These are phyloP conservation scores for Fusarium oxysporum DNA, from an alignment of 2,329 filamentous ascomycete species.

Conservation along the genomic window DNA sequence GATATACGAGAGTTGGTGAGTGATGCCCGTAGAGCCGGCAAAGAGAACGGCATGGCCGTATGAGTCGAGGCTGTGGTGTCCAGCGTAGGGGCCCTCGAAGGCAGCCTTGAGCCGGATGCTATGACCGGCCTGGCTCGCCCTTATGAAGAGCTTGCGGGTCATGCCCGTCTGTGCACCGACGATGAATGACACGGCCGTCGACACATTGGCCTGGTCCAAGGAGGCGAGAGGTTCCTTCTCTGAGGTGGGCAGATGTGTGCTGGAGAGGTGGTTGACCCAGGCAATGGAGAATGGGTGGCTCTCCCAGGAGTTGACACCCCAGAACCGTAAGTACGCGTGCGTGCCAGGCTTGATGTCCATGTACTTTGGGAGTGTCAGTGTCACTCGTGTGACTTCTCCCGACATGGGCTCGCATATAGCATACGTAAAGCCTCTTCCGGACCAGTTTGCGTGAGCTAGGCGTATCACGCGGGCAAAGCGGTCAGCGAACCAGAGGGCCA, in stretches of 20 bases:
- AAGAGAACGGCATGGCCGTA: constrained; percentile 94
- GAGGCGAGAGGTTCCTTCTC: constrained; percentile 57
- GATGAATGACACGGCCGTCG: constrained; percentile 78
- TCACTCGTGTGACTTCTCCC: constrained; percentile 77
- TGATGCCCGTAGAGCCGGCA: constrained; percentile 93
- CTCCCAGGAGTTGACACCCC: constrained; percentile 73
- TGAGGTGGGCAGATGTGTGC: constrained; percentile 51
- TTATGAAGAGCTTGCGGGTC: constrained; percentile 81
- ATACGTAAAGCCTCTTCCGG: constrained; percentile 67
- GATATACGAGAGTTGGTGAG: constrained; percentile 91
- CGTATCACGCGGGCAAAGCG: constrained; percentile 71
- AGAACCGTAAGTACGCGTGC: constrained; percentile 80
- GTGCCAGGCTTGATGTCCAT: constrained; percentile 75
- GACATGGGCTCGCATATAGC: constrained; percentile 76
- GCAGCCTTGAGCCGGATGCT: constrained; percentile 75
- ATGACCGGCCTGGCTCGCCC: constrained; percentile 64
- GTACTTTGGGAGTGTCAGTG: constrained; percentile 74
- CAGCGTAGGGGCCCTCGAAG: constrained; percentile 90
- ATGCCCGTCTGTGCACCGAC: constrained; percentile 90
- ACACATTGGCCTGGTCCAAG: constrained; percentile 56
- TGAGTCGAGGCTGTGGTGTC: constrained; percentile 85
- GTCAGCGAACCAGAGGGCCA: constrained; percentile 81
- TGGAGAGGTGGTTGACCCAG: constrained; percentile 71
- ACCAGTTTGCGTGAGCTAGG: constrained; percentile 75
- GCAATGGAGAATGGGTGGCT: constrained; percentile 84